Conservation (phyloP, 2,329 filamentous ascomycete species). For the Microascus cirrosus region DNA sequence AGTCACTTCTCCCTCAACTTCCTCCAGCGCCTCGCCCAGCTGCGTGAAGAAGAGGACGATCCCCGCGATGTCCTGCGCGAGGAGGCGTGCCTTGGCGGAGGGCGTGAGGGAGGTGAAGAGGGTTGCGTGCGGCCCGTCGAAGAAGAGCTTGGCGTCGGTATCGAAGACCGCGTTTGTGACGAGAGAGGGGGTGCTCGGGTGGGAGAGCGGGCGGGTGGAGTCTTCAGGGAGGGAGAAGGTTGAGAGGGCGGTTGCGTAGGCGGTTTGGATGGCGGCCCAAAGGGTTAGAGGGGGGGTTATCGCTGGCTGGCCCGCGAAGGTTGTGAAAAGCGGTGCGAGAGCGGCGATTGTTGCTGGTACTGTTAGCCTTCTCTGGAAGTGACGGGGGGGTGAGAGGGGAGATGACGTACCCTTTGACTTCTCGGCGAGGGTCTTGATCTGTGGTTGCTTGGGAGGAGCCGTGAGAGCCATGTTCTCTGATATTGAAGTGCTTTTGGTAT, state of each 20-base stretch:
- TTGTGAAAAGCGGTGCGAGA: conserved; percentile 7
- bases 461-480: neutral
- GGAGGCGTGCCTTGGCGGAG: conserved; percentile 19
- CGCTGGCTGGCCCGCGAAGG: conserved; percentile 10
- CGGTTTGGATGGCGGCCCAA: conserved; percentile 1
- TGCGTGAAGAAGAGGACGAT: conserved; percentile 17
- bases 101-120: conserved; percentile 18
- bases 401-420: conserved; percentile 1
- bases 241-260: conserved; percentile 3
- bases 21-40: conserved; percentile 7
- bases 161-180: conserved; percentile 22
- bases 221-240: conserved; percentile 12
- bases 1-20: conserved; percentile 10
- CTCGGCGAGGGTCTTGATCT: neutral
- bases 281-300: conserved; percentile 9
- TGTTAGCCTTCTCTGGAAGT: neutral
- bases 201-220: conserved; percentile 9
- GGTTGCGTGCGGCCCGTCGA: conserved; percentile 14
- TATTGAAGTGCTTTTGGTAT: neutral
- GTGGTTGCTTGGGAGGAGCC: neutral
- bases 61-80: conserved; percentile 22
- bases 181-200: conserved; percentile 7
- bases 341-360: neutral
- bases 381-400: neutral
- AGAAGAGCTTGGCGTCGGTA: conserved; percentile 17